Base-by-base conservation (phyloP, 2,329 filamentous ascomycete species). In the Ophiostoma sp. region DNA sequence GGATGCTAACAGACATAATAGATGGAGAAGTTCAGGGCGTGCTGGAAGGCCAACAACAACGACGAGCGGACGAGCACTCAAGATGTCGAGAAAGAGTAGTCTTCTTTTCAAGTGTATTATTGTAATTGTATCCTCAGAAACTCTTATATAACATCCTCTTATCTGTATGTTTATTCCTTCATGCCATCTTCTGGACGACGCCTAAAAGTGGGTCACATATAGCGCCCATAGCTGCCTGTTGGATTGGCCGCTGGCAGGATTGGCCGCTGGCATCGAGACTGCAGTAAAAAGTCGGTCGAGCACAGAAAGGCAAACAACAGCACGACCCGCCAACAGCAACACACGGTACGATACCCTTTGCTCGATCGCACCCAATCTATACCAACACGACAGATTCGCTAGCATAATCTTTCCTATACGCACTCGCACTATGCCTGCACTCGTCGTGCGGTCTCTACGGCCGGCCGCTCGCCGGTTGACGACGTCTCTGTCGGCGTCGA, bases 1-100 rank as follows among this genome's bases (percentile, higher is more conserved):
- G n/a, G 49, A 55, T 36, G 58, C 67, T 68, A 41, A 66, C 63
- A 42, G 14, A 38, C n/a, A 8, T 38, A 12, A 44, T 16, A 98
- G 94, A 96, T 98, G 90, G 89, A 95, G 76, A 83, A 85, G 2
- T 98, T 98, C 77, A 88, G 88, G 75, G 85, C 89, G 74, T 98
- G 94, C 79, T 98, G 94, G 94, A 97, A 96, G 80, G 84, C 83
- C 72, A 89, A 96, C 74, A 89, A 92, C 65, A 98, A 98, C 77
- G 89, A 96, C 74, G 81, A 90, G 77, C 86, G 95, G 75, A 97
- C 93, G 0, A 84, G 84, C 67, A 88, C 85, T 58, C 94, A 92
- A 76, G 89, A 96, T 76, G 84, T 82, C 49, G 72, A 74, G 9
- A 64, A 68, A 7, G 69, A 70, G 65, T 65, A 71, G 44, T 27